Conservation (phyloP, 116 monocot genomes). For the Dioscorea cayenensis region DNA sequence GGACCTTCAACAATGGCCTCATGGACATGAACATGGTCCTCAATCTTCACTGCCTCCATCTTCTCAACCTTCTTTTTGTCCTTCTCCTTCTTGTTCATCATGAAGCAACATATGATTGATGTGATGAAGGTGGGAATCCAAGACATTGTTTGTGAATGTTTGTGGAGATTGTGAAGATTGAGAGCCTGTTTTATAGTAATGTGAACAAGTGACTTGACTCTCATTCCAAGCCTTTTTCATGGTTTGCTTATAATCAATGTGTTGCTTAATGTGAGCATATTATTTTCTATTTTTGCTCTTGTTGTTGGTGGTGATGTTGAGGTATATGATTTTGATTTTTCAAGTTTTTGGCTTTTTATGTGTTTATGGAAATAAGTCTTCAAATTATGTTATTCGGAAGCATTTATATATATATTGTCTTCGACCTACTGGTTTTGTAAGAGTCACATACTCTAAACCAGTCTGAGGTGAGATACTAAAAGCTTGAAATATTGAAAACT, state of each 20-base stretch:
- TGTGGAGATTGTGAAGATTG: too few relatives aligned
- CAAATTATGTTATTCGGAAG: too few relatives aligned
- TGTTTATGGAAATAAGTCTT: too few relatives aligned
- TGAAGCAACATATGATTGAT: neutral
- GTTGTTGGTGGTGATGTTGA: neutral
- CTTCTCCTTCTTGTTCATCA: neutral
- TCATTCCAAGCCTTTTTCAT: constrained; percentile 15
- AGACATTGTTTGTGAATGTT: neutral
- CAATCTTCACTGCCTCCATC: neutral
- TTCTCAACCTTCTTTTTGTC: neutral
- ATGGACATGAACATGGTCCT: neutral
- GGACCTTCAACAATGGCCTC: neutral
- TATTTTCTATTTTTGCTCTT: neutral
- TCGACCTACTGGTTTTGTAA: too few relatives aligned
- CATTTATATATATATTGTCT: too few relatives aligned
- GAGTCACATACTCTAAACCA: too few relatives aligned
- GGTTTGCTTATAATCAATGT: constrained; percentile 21
- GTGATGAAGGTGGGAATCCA: neutral
- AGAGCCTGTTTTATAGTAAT: too few relatives aligned
- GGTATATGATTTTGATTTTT: neutral
- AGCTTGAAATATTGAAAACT: too few relatives aligned
- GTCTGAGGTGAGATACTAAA: too few relatives aligned
- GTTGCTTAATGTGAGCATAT: constrained; percentile 9
- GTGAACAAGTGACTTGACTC: constrained; percentile 17
- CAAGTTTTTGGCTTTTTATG: too few relatives aligned